phyloP scores from a whole-genome alignment of 2,329 filamentous ascomycete species.

The Epichloe uncinata region DNA sequence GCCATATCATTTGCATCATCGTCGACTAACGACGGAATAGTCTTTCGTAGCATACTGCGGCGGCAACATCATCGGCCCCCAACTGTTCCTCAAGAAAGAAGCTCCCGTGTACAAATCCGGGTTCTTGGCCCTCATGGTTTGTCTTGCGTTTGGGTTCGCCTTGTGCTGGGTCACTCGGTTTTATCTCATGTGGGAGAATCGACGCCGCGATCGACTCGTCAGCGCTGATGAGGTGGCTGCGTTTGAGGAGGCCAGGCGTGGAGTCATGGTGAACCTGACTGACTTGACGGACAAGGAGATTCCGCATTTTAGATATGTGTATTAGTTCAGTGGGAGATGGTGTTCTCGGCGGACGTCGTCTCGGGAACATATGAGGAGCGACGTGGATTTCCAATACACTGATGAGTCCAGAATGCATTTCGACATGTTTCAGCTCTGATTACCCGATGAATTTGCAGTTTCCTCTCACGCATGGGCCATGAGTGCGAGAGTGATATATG shows the following conservation, averaged over 20 bases:
- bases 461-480: too few species aligned
- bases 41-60: slow-evolving; percentile 45
- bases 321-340: slow-evolving; percentile 7
- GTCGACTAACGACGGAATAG: slow-evolving; percentile 1
- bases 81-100: slow-evolving; percentile 44
- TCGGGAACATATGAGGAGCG: background rate
- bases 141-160: slow-evolving; percentile 37
- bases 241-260: slow-evolving; percentile 2
- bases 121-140: slow-evolving; percentile 47
- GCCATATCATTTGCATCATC: too few species aligned
- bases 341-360: background rate
- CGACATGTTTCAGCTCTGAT: background rate
- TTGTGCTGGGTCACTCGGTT: slow-evolving; percentile 30
- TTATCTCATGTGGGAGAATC: slow-evolving; percentile 38
- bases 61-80: slow-evolving; percentile 48
- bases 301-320: slow-evolving; percentile 38
- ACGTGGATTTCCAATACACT: background rate
- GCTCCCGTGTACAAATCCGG: slow-evolving; percentile 47
- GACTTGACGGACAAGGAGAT: slow-evolving; percentile 45
- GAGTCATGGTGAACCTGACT: slow-evolving; percentile 11
- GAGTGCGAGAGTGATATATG: too few species aligned
- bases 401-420: background rate
- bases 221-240: background rate
- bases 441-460: too few species aligned
- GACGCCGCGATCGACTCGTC: slow-evolving; percentile 29